These are phyloP conservation scores for Mycena galericulata DNA, from an alignment of 768 basidiomycete species.

Conservation along the genomic window DNA sequence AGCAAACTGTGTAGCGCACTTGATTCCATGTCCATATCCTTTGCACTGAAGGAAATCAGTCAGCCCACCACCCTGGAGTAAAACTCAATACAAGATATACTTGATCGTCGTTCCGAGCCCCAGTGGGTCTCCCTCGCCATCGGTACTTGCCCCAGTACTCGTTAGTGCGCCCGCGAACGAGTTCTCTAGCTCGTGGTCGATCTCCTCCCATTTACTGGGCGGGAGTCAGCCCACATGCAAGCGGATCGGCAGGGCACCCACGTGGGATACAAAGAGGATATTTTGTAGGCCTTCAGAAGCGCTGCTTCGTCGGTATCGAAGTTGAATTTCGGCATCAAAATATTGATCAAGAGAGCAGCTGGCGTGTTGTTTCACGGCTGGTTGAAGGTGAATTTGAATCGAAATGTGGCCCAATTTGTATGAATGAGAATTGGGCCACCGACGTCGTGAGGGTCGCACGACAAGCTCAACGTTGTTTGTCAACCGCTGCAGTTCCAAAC, in stretches of 20 bases:
- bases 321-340: conserved; percentile 73
- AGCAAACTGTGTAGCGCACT: conserved; percentile 62
- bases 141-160: conserved; percentile 62
- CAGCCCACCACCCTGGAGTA: conserved; percentile 21
- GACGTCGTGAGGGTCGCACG: background rate
- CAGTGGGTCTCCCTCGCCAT: conserved; percentile 80
- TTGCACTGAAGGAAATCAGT: conserved; percentile 54
- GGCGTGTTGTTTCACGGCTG: background rate
- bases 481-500: too few relatives aligned
- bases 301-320: conserved; percentile 84
- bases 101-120: conserved; percentile 77
- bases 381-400: background rate
- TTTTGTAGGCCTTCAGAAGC: conserved; percentile 88
- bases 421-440: background rate
- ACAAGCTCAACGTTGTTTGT: background rate
- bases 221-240: background rate
- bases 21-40: conserved; percentile 80
- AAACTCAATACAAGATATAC: conserved; percentile 52
- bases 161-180: conserved; percentile 77
- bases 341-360: background rate
- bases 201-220: conserved; percentile 87
- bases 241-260: conserved; percentile 40
- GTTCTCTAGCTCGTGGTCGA: conserved; percentile 87
- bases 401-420: background rate
- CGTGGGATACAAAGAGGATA: conserved; percentile 83